A percentile compares a stretch with the other conserved stretches of the same genome.
These are phyloP conservation scores for Spizellomyces punctatus DNA, from an alignment of 192 early-diverging fungal genomes.

Conservation along the genomic window DNA sequence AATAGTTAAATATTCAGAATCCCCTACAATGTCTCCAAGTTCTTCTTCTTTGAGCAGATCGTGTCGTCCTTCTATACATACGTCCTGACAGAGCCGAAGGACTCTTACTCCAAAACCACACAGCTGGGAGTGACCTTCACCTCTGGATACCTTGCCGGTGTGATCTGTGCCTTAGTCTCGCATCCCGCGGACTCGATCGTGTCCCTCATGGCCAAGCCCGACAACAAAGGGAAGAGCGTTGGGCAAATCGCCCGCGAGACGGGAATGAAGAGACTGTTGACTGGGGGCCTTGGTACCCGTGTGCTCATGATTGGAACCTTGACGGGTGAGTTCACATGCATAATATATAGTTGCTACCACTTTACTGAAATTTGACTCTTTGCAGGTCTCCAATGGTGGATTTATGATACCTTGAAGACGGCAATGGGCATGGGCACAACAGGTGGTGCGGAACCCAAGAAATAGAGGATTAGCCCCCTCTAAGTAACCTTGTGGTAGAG, in stretches of 20 bases:
- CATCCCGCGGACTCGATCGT: conserved; percentile 85
- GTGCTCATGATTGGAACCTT: conserved; percentile 91
- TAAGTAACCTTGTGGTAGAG: too few species aligned
- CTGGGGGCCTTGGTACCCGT: conserved; percentile 79
- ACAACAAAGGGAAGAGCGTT: conserved; percentile 54
- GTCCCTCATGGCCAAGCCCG: conserved; percentile 43
- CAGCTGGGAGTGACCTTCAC: conserved; percentile 79
- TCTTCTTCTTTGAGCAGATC: conserved; percentile 74
- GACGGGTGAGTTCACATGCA: conserved; percentile 50
- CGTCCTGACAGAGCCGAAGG: conserved; percentile 56
- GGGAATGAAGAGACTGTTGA: conserved; percentile 48
- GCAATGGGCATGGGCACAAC: conserved; percentile 68
- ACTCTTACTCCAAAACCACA: conserved; percentile 68
- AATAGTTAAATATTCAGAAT: conserved; percentile 30
- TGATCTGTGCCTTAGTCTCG: conserved; percentile 84
- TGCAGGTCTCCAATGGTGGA: conserved; percentile 71
- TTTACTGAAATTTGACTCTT: background rate
- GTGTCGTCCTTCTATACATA: conserved; percentile 32
- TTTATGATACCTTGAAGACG: conserved; percentile 81
- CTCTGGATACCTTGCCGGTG: conserved; percentile 84
- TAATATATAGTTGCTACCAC: conserved; percentile 8
- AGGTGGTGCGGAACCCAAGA: conserved; percentile 38
- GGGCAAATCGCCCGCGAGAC: conserved; percentile 47
- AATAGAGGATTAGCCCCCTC: too few species aligned
- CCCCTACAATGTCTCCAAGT: conserved; percentile 87